Evolutionary conservation across 2,329 filamentous ascomycete species (phyloP), one percentile per base, ranked within the genome.

Genomic region (Fusarium sp.): DNA sequence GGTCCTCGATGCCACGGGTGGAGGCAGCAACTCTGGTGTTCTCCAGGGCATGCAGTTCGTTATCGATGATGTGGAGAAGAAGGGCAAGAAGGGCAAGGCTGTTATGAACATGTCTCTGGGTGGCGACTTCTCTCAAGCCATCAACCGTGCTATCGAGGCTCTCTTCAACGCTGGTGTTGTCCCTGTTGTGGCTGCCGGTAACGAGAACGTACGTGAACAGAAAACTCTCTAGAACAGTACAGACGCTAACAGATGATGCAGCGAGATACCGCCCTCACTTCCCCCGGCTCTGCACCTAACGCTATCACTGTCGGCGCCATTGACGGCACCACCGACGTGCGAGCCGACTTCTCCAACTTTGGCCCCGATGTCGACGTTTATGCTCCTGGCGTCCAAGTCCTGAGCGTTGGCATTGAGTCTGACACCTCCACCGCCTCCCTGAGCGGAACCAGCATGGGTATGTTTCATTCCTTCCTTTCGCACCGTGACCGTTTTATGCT

Each of bases 101-200:
- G 85, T 90, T 71, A 86, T 90, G 83, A 90, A 90, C 83, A 88
- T 90, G 87, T 90, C 88, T 5, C 83, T 90, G 18, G 87, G 87
- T 62, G 87, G 87, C 30, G 77, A 79, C 61, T 75, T 70, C 43
- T 89, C 86, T 8, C 63, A 72, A 2, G 84, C 87, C 27, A 77
- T 89, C 77, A 90, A 90, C 81, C 76, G 80, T n/a, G 87, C 87
- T 73, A 85, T 89, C 62, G 77, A 86, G 71, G 80, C 79, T 40
- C 76, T 89, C 46, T 80, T 82, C 68, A 78, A 80, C 4, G 84
- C 83, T 10, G 88, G 88, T 46, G 78, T 90, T 65, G 85, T 89
- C 54, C 84, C 86, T 52, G 83, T 89, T 60, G 88, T 89, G n/a
- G 87, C 88, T 2, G 88, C 88, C 36, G 88, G 88, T 46, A 90